Conservation (phyloP, 257 asterid genomes). For the Solanum tarapatanum region DNA sequence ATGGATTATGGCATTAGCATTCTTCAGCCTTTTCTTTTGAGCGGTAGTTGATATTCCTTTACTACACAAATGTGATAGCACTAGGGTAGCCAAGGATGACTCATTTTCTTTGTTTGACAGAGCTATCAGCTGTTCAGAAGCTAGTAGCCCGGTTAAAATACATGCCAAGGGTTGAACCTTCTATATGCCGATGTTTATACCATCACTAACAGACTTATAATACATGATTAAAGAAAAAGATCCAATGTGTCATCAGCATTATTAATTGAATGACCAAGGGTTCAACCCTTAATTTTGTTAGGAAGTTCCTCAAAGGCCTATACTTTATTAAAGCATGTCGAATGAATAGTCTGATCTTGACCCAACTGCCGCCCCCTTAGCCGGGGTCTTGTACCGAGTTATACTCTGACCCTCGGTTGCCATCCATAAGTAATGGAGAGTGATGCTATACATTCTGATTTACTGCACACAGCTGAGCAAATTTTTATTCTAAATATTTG, state of each 20-base stretch:
- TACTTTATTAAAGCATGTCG: background rate
- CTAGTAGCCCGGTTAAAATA: background rate
- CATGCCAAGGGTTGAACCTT: background rate
- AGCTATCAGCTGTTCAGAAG: background rate
- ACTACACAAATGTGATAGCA: background rate
- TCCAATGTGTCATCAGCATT: background rate
- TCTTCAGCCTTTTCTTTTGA: background rate
- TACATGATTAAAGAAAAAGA: background rate
- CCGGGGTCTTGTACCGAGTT: background rate
- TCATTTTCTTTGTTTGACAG: background rate
- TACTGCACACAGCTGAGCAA: background rate
- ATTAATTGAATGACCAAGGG: background rate
- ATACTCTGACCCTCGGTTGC: background rate
- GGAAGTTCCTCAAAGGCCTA: background rate
- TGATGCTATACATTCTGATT: background rate
- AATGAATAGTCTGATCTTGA: background rate
- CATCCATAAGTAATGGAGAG: background rate
- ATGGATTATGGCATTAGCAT: background rate
- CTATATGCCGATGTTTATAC: background rate
- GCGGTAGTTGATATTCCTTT: background rate
- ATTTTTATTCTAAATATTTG: background rate
- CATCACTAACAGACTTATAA: background rate
- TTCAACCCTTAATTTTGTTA: background rate
- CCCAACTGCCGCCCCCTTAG: background rate
- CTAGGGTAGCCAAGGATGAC: background rate